phyloP scores from a whole-genome alignment of 306 rosid species.

The Phaseolus lunatus region DNA sequence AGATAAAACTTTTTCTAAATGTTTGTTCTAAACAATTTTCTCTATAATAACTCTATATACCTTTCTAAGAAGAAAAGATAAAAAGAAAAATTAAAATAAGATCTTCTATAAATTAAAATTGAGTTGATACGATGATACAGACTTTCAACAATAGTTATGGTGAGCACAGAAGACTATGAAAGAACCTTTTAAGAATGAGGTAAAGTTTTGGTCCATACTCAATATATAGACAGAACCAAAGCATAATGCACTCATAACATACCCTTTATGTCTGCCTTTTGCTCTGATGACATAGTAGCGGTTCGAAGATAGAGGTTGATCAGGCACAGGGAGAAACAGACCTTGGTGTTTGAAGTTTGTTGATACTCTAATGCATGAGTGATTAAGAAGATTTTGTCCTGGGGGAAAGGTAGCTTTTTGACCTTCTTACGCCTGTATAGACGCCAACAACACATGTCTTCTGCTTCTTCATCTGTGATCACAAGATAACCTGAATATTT shows the following conservation, averaged over 20 bases:
- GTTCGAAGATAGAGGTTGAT: conserved; percentile 80
- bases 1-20: too few species aligned
- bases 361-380: conserved; percentile 63
- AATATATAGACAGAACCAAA: background rate
- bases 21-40: too few species aligned
- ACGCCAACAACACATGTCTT: conserved; percentile 69
- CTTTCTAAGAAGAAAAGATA: too few species aligned
- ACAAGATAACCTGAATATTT: conserved; percentile 79
- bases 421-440: conserved; percentile 57
- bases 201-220: background rate
- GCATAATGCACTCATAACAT: conserved; percentile 12
- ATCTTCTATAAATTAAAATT: too few species aligned
- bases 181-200: conserved; percentile 7
- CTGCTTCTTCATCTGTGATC: conserved; percentile 75
- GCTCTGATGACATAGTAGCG: conserved; percentile 83
- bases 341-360: conserved; percentile 56
- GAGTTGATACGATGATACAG: too few species aligned
- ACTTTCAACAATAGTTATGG: background rate
- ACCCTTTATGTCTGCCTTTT: conserved; percentile 80
- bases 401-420: conserved; percentile 77
- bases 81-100: too few species aligned
- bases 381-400: conserved; percentile 66
- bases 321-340: conserved; percentile 79
- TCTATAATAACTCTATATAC: too few species aligned
- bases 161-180: background rate